Evolutionary conservation across 352 stramenopile genomes (phyloP), one percentile per base, ranked within the genome.

Genomic region (Phytophthora colocasiae): DNA sequence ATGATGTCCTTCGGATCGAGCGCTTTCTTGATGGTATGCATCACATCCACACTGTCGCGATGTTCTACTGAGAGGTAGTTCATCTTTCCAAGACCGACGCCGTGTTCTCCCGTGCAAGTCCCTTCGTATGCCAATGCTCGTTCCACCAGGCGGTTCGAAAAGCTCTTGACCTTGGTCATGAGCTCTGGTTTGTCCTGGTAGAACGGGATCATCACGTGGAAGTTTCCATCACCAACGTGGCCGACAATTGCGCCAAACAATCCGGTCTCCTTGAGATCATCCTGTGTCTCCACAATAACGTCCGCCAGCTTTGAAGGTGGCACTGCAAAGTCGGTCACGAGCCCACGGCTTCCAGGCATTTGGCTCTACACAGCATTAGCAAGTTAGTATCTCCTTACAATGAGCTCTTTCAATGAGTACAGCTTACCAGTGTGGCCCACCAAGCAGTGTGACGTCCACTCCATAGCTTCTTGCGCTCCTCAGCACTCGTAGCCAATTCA

Each of bases 21-120:
- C 10, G 93, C 83, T n/a, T 85, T 75, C 75, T 99, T 99, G 66
- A 99, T 93, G 14, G 79, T 61, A 54, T 74, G 74, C 97, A 99
- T 99, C 49, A 98, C 82, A 52, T 92, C 65, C 3, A 99, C 75
- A 40, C 90, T 95, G 34, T 85, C 65, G 26, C 95, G 91, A 69
- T 98, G 93, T 77, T 99, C 96, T 39, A 84, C 68, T 38, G 77
- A 58, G 10, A 98, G 63, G 71, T 97, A 97, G 49, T 93, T 86
- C 60, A 91, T 97, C 77, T 99, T 99, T 56, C 97, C 96, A 49
- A 93, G 85, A 10, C 97, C 97, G 8, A 99, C 64, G 26, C 97
- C 97, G 75, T 99, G 97, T 71, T 99, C 97, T 39, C 97, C 97
- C 10, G 96, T 99, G 84, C 97, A 99, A 8, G 96, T 99, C 56